These are phyloP conservation scores for Colletotrichum viniferum DNA, from an alignment of 2,329 filamentous ascomycete genomes.

Conservation along the genomic window DNA sequence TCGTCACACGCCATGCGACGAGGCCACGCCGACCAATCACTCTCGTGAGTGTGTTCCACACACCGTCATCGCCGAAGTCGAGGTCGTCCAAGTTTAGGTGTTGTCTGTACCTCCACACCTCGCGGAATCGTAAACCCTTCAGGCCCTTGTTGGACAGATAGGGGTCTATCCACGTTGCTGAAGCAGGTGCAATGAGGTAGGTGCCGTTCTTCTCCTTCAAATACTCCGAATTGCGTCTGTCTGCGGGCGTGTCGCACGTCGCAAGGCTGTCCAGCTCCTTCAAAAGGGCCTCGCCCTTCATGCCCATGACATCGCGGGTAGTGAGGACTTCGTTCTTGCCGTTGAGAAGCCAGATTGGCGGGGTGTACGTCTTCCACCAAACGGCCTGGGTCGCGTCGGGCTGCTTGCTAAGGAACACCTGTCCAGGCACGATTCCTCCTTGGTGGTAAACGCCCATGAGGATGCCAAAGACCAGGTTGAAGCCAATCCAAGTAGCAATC, in stretches of 20 bases:
- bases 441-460: constrained; percentile 86
- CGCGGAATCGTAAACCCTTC: constrained; percentile 66
- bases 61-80: constrained; percentile 77
- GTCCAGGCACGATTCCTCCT: constrained; percentile 76
- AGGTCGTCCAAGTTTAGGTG: constrained; percentile 83
- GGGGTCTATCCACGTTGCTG: constrained; percentile 71
- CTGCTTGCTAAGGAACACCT: constrained; percentile 75
- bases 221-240: constrained; percentile 59
- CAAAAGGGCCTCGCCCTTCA: constrained; percentile 65
- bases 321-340: constrained; percentile 74
- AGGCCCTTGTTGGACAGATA: constrained; percentile 64
- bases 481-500: constrained; percentile 68
- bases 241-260: constrained; percentile 65
- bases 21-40: constrained; percentile 69
- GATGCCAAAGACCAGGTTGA: constrained; percentile 70
- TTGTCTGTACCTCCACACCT: constrained; percentile 70
- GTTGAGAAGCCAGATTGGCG: constrained; percentile 80
- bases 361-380: constrained; percentile 89
- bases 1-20: constrained; percentile 68
- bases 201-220: constrained; percentile 67
- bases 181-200: constrained; percentile 75
- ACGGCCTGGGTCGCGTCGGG: constrained; percentile 71
- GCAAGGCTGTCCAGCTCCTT: constrained; percentile 62
- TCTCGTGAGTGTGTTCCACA: constrained; percentile 72
- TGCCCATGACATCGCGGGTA: constrained; percentile 77